Conservation (phyloP, 2,329 filamentous ascomycete species). For the Fusarium coffeatum region DNA sequence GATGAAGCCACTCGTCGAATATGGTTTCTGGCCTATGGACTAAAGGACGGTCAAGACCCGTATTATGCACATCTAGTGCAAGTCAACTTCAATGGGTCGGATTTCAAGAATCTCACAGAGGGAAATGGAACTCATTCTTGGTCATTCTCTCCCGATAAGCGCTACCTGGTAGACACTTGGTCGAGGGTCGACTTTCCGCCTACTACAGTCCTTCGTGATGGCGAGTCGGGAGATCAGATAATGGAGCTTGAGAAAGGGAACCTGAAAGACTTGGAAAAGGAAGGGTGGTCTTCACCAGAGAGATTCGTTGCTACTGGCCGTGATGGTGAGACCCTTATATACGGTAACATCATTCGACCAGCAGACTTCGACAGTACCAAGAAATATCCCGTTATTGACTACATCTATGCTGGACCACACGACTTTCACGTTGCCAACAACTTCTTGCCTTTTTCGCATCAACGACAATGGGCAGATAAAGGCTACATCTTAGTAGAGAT, state of each 20-base stretch:
- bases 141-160: slow-evolving; percentile 36
- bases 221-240: slow-evolving; percentile 28
- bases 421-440: slow-evolving; percentile 43
- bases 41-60: slow-evolving; percentile 39
- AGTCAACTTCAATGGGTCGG: slow-evolving; percentile 46
- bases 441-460: slow-evolving; percentile 31
- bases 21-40: slow-evolving; percentile 40
- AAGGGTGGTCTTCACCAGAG: slow-evolving; percentile 38
- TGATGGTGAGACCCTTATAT: slow-evolving; percentile 43
- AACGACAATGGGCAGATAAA: slow-evolving; percentile 44
- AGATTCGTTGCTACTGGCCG: slow-evolving; percentile 44
- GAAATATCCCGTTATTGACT: slow-evolving; percentile 47
- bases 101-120: slow-evolving; percentile 40
- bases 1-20: slow-evolving; percentile 35
- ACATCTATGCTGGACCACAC: slow-evolving; percentile 49
- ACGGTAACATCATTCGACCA: slow-evolving; percentile 46
- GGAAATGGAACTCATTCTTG: slow-evolving; percentile 47
- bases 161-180: slow-evolving; percentile 43
- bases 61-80: slow-evolving; percentile 44
- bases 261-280: slow-evolving; percentile 10
- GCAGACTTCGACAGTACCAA: slow-evolving; percentile 39
- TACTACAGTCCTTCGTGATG: slow-evolving; percentile 34
- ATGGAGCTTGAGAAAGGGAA: slow-evolving; percentile 27
- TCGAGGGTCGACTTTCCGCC: slow-evolving; percentile 45
- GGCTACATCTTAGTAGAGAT: slow-evolving; percentile 48